phyloP scores from a whole-genome alignment of 1,284 basidiomycete genomes.

The Nidula niveotomentosa region DNA sequence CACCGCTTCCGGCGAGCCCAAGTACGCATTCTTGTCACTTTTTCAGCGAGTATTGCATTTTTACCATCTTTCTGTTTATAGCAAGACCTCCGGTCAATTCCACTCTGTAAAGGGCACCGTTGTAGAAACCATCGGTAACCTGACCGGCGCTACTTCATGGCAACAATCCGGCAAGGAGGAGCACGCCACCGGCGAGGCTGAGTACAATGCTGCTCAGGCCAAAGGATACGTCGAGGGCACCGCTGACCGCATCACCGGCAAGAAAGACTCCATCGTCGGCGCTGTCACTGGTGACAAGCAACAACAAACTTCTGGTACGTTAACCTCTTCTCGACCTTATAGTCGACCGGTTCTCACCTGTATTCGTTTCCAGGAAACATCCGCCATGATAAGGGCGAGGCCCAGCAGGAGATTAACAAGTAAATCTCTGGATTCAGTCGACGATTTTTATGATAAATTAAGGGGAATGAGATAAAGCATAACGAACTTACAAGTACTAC shows the following conservation, averaged over 20 bases:
- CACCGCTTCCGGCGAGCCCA: slow-evolving; percentile 22
- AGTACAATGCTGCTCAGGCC: slow-evolving; percentile 56
- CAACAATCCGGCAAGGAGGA: slow-evolving; percentile 63
- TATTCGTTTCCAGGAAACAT: slow-evolving; percentile 45
- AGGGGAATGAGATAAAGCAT: no score
- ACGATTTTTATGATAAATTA: no score
- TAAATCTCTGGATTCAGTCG: background rate
- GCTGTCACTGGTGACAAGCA: slow-evolving; percentile 44
- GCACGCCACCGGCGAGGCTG: slow-evolving; percentile 65
- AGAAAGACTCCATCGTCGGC: slow-evolving; percentile 69
- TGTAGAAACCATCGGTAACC: slow-evolving; percentile 61
- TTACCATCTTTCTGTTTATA: slow-evolving; percentile 8
- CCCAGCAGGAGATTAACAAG: slow-evolving; percentile 53
- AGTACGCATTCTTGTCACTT: slow-evolving; percentile 12
- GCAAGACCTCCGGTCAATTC: slow-evolving; percentile 62
- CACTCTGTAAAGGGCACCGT: slow-evolving; percentile 61
- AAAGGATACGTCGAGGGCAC: slow-evolving; percentile 62
- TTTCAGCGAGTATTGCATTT: background rate
- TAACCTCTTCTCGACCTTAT: background rate
- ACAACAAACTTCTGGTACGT: slow-evolving; percentile 25
- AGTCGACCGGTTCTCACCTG: background rate
- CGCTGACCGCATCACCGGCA: slow-evolving; percentile 59
- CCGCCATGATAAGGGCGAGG: slow-evolving; percentile 58
- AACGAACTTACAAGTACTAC: no score
- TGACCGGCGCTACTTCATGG: slow-evolving; percentile 49